These are phyloP conservation scores for Aspergillus tamarii DNA, from an alignment of 2,329 filamentous ascomycete genomes.

Conservation along the genomic window DNA sequence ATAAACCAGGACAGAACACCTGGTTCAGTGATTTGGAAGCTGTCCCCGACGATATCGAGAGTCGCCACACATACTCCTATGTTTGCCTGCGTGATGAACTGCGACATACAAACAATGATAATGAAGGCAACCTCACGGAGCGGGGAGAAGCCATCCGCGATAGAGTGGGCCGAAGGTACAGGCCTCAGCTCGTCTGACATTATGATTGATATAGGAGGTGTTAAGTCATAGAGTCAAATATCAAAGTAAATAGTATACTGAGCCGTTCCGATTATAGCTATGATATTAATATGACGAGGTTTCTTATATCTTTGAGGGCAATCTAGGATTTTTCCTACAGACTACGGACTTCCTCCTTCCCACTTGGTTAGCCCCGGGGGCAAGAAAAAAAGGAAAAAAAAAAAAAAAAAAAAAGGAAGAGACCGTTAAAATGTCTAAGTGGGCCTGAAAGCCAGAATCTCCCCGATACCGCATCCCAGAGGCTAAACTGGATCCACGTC, in stretches of 20 bases:
- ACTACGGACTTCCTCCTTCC: no score
- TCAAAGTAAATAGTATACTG: background rate
- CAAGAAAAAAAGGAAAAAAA: no score
- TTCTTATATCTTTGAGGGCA: no score
- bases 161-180: conserved; percentile 20
- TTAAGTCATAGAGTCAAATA: background rate
- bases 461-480: no score
- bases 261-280: background rate
- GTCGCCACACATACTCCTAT: conserved; percentile 55
- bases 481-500: no score
- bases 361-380: no score
- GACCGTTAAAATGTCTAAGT: no score
- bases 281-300: no score
- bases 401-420: no score
- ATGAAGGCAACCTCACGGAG: conserved; percentile 39
- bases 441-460: no score
- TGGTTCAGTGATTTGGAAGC: conserved; percentile 49
- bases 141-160: conserved; percentile 20
- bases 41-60: conserved; percentile 51
- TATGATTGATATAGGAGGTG: background rate
- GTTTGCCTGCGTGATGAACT: conserved; percentile 53
- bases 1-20: conserved; percentile 60
- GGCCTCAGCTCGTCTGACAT: background rate
- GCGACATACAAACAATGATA: conserved; percentile 39
- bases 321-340: no score